Evolutionary conservation across 805 yeast species (phyloP), one percentile per base, ranked within the genome.

Genomic region (Kregervanrija fluxuum): DNA sequence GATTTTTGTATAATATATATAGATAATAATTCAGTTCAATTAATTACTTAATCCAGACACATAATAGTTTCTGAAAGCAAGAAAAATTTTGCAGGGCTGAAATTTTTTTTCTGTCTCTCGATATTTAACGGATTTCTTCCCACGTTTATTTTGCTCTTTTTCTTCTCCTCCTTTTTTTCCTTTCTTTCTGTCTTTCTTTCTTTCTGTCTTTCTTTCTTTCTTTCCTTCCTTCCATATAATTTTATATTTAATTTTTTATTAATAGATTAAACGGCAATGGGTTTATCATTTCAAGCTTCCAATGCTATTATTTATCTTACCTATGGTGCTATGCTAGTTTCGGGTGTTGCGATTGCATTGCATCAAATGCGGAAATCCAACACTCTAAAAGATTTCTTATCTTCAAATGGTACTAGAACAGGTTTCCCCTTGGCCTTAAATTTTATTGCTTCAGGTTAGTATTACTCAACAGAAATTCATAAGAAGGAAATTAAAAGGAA

Each of bases 391-490:
- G 73, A 79, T 5, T 90, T 85, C 57, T 65, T 89, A 44, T 73
- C 89, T 2, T 81, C 90, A 3, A 86, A 89, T 65, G 82, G 93
- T 11, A 79, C 95, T 1, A 90, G 85, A 55, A 71, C 71, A 37
- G 95, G 88, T 28, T 32, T 87, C 12, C 95, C 96, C 1, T 68
- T 90, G 54, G 85, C 96, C 2, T 70, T 90, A 48, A 90, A 90
- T 62, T 90, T 90, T 60, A 79, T 90, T 44, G 97, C 97, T 41
- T 81, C 95, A 53, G 95, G 95, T 76, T 71, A 68, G 85, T 82
- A 63, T 60, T 13, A 33, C 35, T 42, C 41, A 42, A 48, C 43
- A 38, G 30, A 37, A 22, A 22, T 6, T 8, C 28, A 22, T 8
- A 22, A 22, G 28, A 22, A 22, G 28, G 28, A 22, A 22, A 14